Evolutionary conservation across 148 eudicot species (phyloP).

Genomic region (Rhododendron ferrugineum): DNA sequence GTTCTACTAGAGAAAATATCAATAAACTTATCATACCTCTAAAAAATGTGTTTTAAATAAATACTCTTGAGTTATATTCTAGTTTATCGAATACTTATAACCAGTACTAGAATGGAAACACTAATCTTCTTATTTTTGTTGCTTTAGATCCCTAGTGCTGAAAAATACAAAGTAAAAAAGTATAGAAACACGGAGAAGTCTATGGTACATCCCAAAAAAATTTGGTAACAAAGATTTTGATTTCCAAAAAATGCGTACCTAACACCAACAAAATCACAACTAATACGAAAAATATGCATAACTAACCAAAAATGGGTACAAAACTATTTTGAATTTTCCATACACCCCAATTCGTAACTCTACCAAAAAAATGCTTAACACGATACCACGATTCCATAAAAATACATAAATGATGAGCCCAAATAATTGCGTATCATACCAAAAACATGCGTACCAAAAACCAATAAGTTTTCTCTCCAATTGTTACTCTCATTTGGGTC

Average conservation of each 20-base stretch:
- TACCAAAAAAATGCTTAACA: not conserved
- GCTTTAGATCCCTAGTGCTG: not conserved
- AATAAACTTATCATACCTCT: not conserved
- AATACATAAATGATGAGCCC: not conserved
- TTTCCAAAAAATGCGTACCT: not conserved
- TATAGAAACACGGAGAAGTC: not conserved
- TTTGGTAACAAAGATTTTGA: not conserved
- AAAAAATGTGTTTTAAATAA: not conserved
- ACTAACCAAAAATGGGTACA: not conserved
- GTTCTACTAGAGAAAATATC: not conserved
- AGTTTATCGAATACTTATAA: not conserved
- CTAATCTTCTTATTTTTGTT: not conserved
- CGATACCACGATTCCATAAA: not conserved
- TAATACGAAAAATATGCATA: not conserved
- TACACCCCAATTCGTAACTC: not conserved
- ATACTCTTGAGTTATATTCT: not conserved
- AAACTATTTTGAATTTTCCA: not conserved
- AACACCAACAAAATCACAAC: not conserved
- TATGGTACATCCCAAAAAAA: not conserved
- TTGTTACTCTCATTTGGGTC: not conserved
- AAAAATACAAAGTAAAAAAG: not conserved
- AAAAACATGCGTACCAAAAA: not conserved
- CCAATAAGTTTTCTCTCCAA: not conserved
- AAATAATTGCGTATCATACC: not conserved
- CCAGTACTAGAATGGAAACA: not conserved